Conservation (phyloP, 2,329 filamentous ascomycete species). For the Paecilomyces variotii region DNA sequence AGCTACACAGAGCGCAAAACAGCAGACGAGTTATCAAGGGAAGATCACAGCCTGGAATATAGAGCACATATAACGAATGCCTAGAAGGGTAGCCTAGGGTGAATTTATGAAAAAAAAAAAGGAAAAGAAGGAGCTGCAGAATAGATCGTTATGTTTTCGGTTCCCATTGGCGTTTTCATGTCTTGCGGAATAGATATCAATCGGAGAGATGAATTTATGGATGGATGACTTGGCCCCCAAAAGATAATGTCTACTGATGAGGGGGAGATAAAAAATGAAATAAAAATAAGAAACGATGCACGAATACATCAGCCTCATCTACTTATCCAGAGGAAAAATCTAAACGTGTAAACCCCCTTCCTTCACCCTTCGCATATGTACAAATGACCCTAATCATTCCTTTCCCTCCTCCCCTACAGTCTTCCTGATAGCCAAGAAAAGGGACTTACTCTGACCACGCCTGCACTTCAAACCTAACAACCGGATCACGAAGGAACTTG, state of each 20-base stretch:
- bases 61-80: background rate
- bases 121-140: background rate
- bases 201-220: background rate
- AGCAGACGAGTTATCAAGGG: no score
- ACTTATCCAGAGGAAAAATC: background rate
- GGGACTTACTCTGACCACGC: slow-evolving; percentile 21
- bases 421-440: background rate
- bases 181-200: background rate
- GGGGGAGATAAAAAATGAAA: no score
- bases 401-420: background rate
- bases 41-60: no score
- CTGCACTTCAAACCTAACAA: slow-evolving; percentile 53
- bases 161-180: background rate
- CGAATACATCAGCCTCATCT: background rate
- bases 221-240: background rate
- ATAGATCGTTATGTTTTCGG: background rate
- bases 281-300: background rate
- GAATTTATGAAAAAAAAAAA: background rate
- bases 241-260: background rate
- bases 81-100: background rate
- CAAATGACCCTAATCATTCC: background rate
- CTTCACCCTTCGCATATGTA: background rate
- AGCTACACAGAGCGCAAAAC: background rate
- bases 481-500: slow-evolving; percentile 58
- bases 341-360: background rate